Percentiles rank a stretch among this genome's conserved stretches.
These are phyloP conservation scores for Panicum hallii DNA, from an alignment of 202 grass and related monocot species.

Conservation along the genomic window DNA sequence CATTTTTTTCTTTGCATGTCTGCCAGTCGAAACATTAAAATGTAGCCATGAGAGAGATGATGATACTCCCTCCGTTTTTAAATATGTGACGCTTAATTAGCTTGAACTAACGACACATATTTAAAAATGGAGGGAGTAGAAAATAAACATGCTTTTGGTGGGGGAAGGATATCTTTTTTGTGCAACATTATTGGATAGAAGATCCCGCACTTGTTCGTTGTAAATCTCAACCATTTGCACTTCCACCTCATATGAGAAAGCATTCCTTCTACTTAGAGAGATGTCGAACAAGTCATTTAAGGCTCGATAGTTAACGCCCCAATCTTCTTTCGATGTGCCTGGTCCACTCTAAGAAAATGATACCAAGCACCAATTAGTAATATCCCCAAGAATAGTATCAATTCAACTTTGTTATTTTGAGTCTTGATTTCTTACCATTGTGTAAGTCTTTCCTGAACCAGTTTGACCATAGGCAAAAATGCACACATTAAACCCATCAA, in stretches of 20 bases:
- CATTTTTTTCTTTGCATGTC: conserved; percentile 26
- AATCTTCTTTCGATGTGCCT: conserved; percentile 88
- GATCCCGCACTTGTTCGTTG: conserved; percentile 99
- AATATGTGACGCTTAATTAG: too few relatives aligned
- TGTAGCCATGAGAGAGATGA: neutral
- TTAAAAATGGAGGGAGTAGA: neutral
- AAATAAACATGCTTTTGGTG: conserved; percentile 21
- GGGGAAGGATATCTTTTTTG: conserved; percentile 97
- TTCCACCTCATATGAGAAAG: conserved; percentile 91
- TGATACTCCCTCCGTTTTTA: too few relatives aligned
- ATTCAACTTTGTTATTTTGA: conserved; percentile 25
- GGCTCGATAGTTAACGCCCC: conserved; percentile 99
- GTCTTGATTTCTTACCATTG: conserved; percentile 66
- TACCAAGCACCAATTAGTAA: conserved; percentile 21
- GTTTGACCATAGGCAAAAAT: conserved; percentile 99
- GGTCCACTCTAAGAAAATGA: conserved; percentile 75
- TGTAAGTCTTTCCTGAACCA: conserved; percentile 98
- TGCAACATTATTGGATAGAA: conserved; percentile 87
- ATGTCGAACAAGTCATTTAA: conserved; percentile 93
- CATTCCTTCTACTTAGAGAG: conserved; percentile 86
- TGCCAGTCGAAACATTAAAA: conserved; percentile 23
- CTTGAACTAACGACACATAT: too few relatives aligned
- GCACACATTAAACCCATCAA: conserved; percentile 98
- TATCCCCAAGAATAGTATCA: neutral
- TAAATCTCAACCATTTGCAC: conserved; percentile 99